Base-by-base conservation (phyloP, 352 stramenopile species). In the Phytophthora foliorum region DNA sequence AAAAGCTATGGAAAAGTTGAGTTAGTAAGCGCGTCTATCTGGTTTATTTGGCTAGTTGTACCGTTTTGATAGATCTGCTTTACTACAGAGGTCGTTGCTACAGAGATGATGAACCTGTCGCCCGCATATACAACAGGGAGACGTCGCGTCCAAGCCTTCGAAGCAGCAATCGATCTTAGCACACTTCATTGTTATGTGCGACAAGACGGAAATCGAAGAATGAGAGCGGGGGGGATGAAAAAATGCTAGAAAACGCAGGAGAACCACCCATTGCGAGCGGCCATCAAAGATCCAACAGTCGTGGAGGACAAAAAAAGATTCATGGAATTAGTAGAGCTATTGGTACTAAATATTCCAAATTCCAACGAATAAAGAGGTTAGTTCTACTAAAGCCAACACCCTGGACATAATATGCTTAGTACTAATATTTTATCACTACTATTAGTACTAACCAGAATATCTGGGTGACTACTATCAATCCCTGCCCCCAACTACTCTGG, bases 141-240 rank as follows among this genome's bases (percentile, higher is more conserved):
- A 45, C 9, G 34, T 41, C 34, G 7, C 34, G 7, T 6, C 31
- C 31, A 44, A 56, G 39, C 9, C 4, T 4, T 17, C 29, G 39
- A 11, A n/a, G n/a, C n/a, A n/a, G n/a, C 25, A 29, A 27, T 21
- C 34, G 22, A 57, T 22, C 21, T 57, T 57, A 16, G 50, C 31
- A 31, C 50, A 57, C 50, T 45, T 57, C 50, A 57, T 57, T 14
- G 50, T 25, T 22, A 34, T 56, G 4, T 36, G 31, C n/a, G n/a
- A n/a, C n/a, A n/a, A n/a, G 29, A 32, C 7, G 36, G 16, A 24
- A 44, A 22, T 44, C n/a, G 38, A 44, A 21, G 38, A 44, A 44
- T 44, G 38, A 44, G 17, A 21, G 16, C 29, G 29, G 9, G 29
- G 7, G 29, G 29, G 29, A 6, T n/a, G n/a, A n/a, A n/a, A n/a